Percentiles rank a stretch among this genome's conserved stretches.
Conservation (phyloP, 306 rosid species). For the Fagus sylvatica region DNA sequence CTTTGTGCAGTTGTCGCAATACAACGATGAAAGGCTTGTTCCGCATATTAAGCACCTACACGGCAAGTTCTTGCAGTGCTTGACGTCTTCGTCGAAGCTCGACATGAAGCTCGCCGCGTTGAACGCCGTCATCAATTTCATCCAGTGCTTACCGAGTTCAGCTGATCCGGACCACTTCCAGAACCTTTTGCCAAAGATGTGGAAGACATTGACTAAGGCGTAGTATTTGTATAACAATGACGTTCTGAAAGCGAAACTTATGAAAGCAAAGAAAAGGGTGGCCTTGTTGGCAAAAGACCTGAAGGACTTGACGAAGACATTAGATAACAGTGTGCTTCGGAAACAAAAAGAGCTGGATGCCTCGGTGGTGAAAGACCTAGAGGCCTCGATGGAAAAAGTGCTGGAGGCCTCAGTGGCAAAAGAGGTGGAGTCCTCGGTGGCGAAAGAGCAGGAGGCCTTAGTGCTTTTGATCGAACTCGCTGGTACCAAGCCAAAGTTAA, state of each 20-base stretch:
- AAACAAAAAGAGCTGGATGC: too few relatives aligned
- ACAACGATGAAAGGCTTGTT: slow-evolving; percentile 72
- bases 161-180: slow-evolving; percentile 81
- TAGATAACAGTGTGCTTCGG: too few relatives aligned
- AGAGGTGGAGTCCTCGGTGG: slow-evolving; percentile 31
- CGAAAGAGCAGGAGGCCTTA: slow-evolving; percentile 89
- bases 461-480: slow-evolving; percentile 92
- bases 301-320: too few relatives aligned
- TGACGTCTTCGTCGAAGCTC: slow-evolving; percentile 42
- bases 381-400: too few relatives aligned
- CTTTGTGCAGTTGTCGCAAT: slow-evolving; percentile 89
- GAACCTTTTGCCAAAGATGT: slow-evolving; percentile 88
- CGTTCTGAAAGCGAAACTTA: background rate
- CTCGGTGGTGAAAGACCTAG: too few relatives aligned
- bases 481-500: slow-evolving; percentile 90
- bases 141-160: slow-evolving; percentile 79
- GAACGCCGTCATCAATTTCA: slow-evolving; percentile 88
- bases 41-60: slow-evolving; percentile 82
- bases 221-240: slow-evolving; percentile 58
- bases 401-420: too few relatives aligned
- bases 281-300: too few relatives aligned
- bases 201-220: slow-evolving; percentile 78
- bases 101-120: slow-evolving; percentile 84
- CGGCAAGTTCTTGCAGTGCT: slow-evolving; percentile 68
- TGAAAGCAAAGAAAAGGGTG: too few relatives aligned